Evolutionary conservation across 2,329 filamentous ascomycete genomes (phyloP).

Genomic region (Dryadomyces quercus-mongolicae): DNA sequence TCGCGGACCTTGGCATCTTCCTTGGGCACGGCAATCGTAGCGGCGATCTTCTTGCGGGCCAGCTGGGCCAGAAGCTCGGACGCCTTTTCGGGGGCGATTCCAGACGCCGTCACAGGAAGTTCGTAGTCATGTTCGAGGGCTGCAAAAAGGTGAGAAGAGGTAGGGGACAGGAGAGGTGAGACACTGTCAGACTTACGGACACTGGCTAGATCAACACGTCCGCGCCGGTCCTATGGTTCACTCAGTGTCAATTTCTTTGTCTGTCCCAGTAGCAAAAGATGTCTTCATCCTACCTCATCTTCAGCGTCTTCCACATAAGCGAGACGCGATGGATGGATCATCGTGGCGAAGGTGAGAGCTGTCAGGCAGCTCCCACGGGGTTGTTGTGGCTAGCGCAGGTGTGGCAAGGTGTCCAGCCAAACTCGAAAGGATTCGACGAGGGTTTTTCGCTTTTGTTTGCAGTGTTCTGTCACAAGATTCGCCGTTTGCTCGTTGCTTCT

Average conservation of each 20-base stretch:
- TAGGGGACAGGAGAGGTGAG: background rate
- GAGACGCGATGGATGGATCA: constrained; percentile 80
- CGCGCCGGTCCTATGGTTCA: background rate
- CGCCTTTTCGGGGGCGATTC: constrained; percentile 67
- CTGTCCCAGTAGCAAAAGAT: background rate
- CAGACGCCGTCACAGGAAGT: constrained; percentile 51
- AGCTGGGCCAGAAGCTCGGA: constrained; percentile 81
- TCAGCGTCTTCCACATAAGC: constrained; percentile 85
- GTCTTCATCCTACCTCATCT: constrained; percentile 42
- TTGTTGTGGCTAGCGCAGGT: background rate
- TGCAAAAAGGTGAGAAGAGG: constrained; percentile 1
- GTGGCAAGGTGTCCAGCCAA: too few relatives aligned
- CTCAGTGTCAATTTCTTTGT: background rate
- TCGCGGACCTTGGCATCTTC: constrained; percentile 79
- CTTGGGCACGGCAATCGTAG: constrained; percentile 79
- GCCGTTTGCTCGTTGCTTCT: too few relatives aligned
- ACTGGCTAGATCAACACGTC: constrained; percentile 29
- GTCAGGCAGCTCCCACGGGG: background rate
- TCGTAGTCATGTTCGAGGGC: constrained; percentile 72
- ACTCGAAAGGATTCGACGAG: too few relatives aligned
- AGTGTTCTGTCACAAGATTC: too few relatives aligned
- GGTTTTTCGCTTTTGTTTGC: too few relatives aligned
- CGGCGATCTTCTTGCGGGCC: constrained; percentile 78
- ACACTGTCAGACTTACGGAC: constrained; percentile 24
- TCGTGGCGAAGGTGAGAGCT: constrained; percentile 16